Base-by-base conservation (phyloP, 1,284 basidiomycete genomes). In the Chiua sp. region DNA sequence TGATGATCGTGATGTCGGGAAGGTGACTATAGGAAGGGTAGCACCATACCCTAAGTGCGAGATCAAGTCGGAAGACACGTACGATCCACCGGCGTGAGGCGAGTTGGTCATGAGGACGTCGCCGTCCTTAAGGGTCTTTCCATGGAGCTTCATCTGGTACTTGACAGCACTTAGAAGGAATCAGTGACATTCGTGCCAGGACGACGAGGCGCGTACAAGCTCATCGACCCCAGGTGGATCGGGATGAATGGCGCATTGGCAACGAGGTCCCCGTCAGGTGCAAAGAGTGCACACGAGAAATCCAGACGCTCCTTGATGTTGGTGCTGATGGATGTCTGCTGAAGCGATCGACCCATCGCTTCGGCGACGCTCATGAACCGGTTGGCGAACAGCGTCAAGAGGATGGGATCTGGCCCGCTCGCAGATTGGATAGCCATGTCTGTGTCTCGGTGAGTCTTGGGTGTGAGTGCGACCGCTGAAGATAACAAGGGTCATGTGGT, bases 61-160 rank as follows among this genome's bases (percentile, higher is more conserved):
- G n/a, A n/a, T 26, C 18, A 18, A 10, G 26, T 3, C 18, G 26
- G 6, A 26, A 10, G 23, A 47, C 50, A 83, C 88, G 69, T 73
- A 90, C 87, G 89, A 91, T 72, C 93, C 94, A 59, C 94, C 94
- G 10, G 94, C 93, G 60, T 89, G 84, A 2, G 94, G 94, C 44
- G 92, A 93, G 76, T 96, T 96, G 52, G 93, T 91, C 90, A 96
- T 91, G 59, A 96, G 79, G 20, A 97, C 95, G 75, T 96, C 94
- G 20, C 94, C 94, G 65, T 92, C 89, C 73, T 91, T 88, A 51
- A 94, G 78, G 22, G 79, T 77, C 63, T 83, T 81, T 53, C 82
- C 84, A 66, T 94, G 83, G 16, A 90, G 78, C 39, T 89, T 87
- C 87, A 94, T 93, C 76, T 96, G 94, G 72, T 94, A 95, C 73